Evolutionary conservation across 164 flowering plant genomes (phyloP).

Genomic region (Piper betle): DNA sequence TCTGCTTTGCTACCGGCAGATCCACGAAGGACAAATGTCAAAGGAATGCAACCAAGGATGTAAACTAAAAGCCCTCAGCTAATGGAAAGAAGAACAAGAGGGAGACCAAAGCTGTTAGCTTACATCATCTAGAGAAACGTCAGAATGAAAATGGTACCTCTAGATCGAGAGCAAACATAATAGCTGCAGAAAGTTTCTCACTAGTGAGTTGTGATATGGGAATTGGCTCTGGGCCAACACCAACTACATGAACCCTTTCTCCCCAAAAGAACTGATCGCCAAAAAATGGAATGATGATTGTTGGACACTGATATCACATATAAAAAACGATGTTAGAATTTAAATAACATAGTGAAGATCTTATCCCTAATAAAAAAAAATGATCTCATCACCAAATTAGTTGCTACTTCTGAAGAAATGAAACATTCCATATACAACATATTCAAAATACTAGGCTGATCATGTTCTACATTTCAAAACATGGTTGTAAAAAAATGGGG

Average conservation of each 20-base stretch:
- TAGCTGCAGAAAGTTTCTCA: conserved; percentile 62
- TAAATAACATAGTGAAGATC: neutral
- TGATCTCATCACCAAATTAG: no score
- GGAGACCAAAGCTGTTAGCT: neutral
- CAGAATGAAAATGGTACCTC: conserved; percentile 39
- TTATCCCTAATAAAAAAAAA: neutral
- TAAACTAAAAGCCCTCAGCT: no score
- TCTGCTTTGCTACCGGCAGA: no score
- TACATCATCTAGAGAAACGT: neutral
- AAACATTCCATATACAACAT: no score
- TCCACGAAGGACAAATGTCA: no score
- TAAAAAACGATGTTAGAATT: neutral
- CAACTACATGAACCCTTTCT: conserved; percentile 60
- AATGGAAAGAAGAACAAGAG: neutral
- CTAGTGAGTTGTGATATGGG: conserved; percentile 62
- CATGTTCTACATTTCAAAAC: no score
- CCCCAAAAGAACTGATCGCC: conserved; percentile 99
- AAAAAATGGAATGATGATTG: conserved; percentile 90
- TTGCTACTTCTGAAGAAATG: no score
- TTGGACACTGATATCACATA: conserved; percentile 60
- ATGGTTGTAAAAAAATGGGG: no score
- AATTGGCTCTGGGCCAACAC: conserved; percentile 79
- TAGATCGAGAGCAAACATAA: conserved; percentile 77
- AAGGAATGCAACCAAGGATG: neutral
- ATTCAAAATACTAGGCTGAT: no score